Base-by-base conservation (phyloP, 768 basidiomycete genomes). In the Hypholoma fasciculare region DNA sequence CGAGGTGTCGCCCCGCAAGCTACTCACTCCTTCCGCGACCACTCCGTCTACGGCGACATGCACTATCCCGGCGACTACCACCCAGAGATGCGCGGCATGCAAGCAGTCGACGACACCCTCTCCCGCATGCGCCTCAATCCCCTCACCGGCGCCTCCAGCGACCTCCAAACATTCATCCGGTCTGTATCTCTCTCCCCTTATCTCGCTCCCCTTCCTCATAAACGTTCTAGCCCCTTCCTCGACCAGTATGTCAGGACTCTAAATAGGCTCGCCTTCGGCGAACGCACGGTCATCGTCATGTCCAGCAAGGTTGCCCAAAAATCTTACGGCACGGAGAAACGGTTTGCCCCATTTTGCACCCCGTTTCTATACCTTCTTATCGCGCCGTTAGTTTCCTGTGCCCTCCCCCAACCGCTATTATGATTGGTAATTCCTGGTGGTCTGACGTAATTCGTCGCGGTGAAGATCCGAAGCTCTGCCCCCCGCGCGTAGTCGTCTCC, bases 241-340 rank as follows among this genome's bases (percentile, higher is more conserved):
- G 90, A 93, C 60, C 89, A 91, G 65, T 98, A 94, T 69, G 84
- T 95, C 51, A 83, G 87, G 36, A 85, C 94, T 19, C 80, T 85
- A 39, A 96, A 96, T 70, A 84, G 95, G 30, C 82, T 97, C 47
- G 90, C 90, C 1, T 90, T 90, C 65, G 96, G 96, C 51, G 96
- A 98, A 71, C 86, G 94, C 49, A 94, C 94, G 4, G 85, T 98
- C 59, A 90, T 98, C 60, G 90, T 98, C 65, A 95, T 97, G 92
- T 96, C 94, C n/a, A 94, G 91, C 70, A 94, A 91, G 68, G 95
- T 98, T 30, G 96, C 94, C 3, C 96, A 98, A 78, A 96, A 98
- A 70, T 94, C 92, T 8, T 98, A 98, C 69, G 96, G 95, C 38
- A 94, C 90, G 16, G 96, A 98, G 73, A 97, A 97, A 72, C 83